Evolutionary conservation across 495 filamentous ascomycete genomes (phyloP), one percentile per base, ranked within the genome.

Genomic region (Filosporella fistucella): DNA sequence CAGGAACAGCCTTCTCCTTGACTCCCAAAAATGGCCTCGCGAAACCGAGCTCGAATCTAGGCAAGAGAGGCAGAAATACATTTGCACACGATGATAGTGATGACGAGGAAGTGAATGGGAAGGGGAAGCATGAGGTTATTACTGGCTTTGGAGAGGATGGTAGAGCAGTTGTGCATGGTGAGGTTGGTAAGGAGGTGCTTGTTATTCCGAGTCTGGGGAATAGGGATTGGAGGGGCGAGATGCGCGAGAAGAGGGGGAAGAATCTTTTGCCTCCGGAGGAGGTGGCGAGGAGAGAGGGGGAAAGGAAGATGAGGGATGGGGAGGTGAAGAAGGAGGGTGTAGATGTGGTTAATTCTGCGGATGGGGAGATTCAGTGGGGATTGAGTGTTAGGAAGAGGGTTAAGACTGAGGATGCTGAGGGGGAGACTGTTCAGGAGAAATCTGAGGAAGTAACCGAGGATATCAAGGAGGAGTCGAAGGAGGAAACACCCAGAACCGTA

Each of bases 201-300:
- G 73, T 88, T 20, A 93, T 93, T 43, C 70, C 71, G 11, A 74
- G 75, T 11, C 71, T 81, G 47, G 75, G 73, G 61, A 86, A 85
- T 60, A 79, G 83, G 40, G 80, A 89, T 59, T 88, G 85, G 86
- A 78, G 81, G 56, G 81, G 82, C 47, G 75, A 63, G 42, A 69
- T 70, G 39, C 65, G 40, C 7, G 41, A 44, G n/a, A 59, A 68
- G 50, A 28, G 49, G 21, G 42, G 44, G 20, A 70, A 70, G 59
- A 78, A 77, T 42, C 52, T 76, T 7, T 62, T 82, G 8, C 74
- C 75, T 7, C 61, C 67, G 18, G 74, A 77, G 51, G 70, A 75
- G 52, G 67, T 73, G 25, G 56, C 67, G 39, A 67, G 66, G n/a
- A 24, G 35, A 43, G 48, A 55, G 49, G 48, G 28, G 12, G 53